Evolutionary conservation across 108 stramenopile genomes (phyloP).

Genomic region (Discostella stelligeroides): DNA sequence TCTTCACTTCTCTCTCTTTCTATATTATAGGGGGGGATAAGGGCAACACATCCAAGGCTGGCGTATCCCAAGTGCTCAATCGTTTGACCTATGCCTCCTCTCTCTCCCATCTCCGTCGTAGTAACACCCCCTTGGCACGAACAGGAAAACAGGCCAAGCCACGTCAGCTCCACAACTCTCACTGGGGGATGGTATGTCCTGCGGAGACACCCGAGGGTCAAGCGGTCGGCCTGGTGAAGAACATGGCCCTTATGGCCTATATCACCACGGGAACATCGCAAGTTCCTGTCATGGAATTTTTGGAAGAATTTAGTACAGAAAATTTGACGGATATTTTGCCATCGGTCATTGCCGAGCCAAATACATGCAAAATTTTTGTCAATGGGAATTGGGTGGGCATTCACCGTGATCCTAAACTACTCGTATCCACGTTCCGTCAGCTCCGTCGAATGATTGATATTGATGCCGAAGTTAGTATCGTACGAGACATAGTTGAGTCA

Average conservation of each 20-base stretch:
- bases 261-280: slow-evolving; percentile 95
- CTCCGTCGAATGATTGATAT: slow-evolving; percentile 94
- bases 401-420: slow-evolving; percentile 91
- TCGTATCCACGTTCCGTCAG: slow-evolving; percentile 90
- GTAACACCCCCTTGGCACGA: slow-evolving; percentile 97
- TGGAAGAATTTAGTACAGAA: slow-evolving; percentile 96
- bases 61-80: slow-evolving; percentile 98
- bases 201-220: slow-evolving; percentile 97
- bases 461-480: slow-evolving; percentile 96
- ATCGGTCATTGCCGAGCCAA: slow-evolving; percentile 92
- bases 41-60: slow-evolving; percentile 91
- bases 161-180: slow-evolving; percentile 98
- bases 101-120: slow-evolving; percentile 96
- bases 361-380: slow-evolving; percentile 97
- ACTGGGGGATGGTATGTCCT: slow-evolving; percentile 98
- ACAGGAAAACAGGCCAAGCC: slow-evolving; percentile 99
- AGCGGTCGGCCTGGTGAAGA: slow-evolving; percentile 97
- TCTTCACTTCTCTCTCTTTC: neutral
- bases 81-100: slow-evolving; percentile 98
- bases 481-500: slow-evolving; percentile 91
- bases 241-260: slow-evolving; percentile 94
- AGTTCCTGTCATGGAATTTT: slow-evolving; percentile 90
- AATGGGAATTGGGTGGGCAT: slow-evolving; percentile 99
- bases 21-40: slow-evolving; percentile 85
- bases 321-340: slow-evolving; percentile 90